Percentiles rank a stretch among this genome's conserved stretches.
phyloP scores from a whole-genome alignment of 345 rosid species.

The Eucalyptus brandiana region DNA sequence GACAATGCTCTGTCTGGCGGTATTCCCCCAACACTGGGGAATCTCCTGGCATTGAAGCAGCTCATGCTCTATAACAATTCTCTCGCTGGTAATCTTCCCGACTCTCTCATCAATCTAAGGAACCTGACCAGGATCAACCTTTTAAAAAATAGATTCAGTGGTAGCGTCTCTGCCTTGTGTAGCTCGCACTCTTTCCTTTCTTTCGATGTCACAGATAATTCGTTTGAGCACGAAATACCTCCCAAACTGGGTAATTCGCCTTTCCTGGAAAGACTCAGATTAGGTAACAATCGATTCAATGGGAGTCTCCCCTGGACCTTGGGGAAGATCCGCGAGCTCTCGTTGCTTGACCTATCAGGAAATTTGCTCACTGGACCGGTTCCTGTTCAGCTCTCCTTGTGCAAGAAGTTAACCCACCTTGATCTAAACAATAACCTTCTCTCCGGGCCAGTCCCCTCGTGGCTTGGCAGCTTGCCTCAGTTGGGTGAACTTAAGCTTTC shows the following conservation, averaged over 20 bases:
- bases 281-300: slow-evolving; percentile 62
- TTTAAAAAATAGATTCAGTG: slow-evolving; percentile 58
- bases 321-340: slow-evolving; percentile 54
- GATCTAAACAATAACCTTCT: slow-evolving; percentile 79
- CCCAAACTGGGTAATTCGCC: slow-evolving; percentile 64
- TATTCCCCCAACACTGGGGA: slow-evolving; percentile 49
- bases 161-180: slow-evolving; percentile 53
- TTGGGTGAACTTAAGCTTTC: slow-evolving; percentile 85
- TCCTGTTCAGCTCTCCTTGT: slow-evolving; percentile 51
- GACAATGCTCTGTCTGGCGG: slow-evolving; percentile 65
- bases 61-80: slow-evolving; percentile 94
- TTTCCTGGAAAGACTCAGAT: slow-evolving; percentile 65
- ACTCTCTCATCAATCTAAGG: slow-evolving; percentile 33
- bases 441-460: slow-evolving; percentile 56
- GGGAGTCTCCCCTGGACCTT: slow-evolving; percentile 78
- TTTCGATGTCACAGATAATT: slow-evolving; percentile 72
- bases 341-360: slow-evolving; percentile 60
- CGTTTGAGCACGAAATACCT: slow-evolving; percentile 59
- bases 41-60: slow-evolving; percentile 43
- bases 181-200: slow-evolving; percentile 63
- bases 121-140: slow-evolving; percentile 87
- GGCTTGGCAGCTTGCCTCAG: slow-evolving; percentile 58
- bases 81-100: slow-evolving; percentile 62
- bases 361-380: slow-evolving; percentile 64
- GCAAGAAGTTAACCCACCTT: slow-evolving; percentile 68